Evolutionary conservation across 345 rosid species (phyloP).

Genomic region (Arabidopsis thaliana): DNA sequence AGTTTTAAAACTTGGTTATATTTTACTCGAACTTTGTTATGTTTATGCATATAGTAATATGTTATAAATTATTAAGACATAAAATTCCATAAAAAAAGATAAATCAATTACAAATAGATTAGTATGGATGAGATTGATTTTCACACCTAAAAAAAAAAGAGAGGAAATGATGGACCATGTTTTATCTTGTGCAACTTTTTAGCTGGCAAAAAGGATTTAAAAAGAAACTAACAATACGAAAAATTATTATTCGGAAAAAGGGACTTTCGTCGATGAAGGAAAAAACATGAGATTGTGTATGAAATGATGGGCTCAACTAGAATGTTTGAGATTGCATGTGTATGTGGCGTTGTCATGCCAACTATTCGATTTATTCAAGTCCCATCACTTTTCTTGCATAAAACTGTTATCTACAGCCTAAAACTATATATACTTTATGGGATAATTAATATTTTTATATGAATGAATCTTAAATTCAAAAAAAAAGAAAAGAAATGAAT

Average conservation of each 20-base stretch:
- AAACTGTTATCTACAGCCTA: constrained; percentile 12
- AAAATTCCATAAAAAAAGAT: not conserved
- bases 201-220: constrained; percentile 42
- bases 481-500: too few species aligned
- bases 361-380: constrained; percentile 28
- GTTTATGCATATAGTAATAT: not conserved
- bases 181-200: constrained; percentile 45
- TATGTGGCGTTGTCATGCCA: constrained; percentile 45
- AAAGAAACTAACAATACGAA: not conserved
- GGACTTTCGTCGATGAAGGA: constrained; percentile 15
- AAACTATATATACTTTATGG: not conserved
- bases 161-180: constrained; percentile 40
- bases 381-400: constrained; percentile 34
- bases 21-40: not conserved
- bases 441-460: too few species aligned
- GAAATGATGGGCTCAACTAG: constrained; percentile 49
- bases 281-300: constrained; percentile 44
- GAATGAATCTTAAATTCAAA: too few species aligned
- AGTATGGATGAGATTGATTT: not conserved
- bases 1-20: not conserved
- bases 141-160: not conserved
- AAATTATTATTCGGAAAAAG: constrained; percentile 9
- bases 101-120: not conserved
- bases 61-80: not conserved
- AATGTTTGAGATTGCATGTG: constrained; percentile 43